Base-by-base conservation (phyloP, 805 yeast genomes). In the Sugiyamaella floridensis region DNA sequence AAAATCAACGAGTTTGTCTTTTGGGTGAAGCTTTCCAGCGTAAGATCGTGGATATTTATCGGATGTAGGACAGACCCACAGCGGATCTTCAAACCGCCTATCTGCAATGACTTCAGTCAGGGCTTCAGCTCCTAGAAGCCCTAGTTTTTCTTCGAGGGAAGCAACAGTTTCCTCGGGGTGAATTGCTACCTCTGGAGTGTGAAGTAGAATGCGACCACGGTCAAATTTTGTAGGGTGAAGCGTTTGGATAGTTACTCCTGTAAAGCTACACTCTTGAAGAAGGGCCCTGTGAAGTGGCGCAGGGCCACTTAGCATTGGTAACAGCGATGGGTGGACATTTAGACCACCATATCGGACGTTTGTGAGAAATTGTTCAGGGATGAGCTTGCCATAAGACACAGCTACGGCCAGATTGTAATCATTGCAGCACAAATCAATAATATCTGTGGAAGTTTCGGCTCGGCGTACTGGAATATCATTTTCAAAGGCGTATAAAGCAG, bases 161-260 rank as follows among this genome's bases (percentile, higher is more conserved):
- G 46, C 53, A 2, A 75, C 67, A 10, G 80, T 78, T 32, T 82
- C 86, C 9, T 65, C 57, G 2, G 63, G 64, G 0, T 49, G 50
- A 1, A 87, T 72, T 0, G 63, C 58, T 0, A 80, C 60, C 22
- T 72, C 72, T 1, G 62, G 63, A 0, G 86, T 75, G 57, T 85
- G 95, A 15, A 73, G 66, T 1, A 93, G 64, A 0, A 92, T 77
- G 1, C 75, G 71, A 1, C 99, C 99, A 34, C 71, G 73, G 60
- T 93, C 99, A 62, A 93, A 93, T 63, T 81, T 77, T 0, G 85
- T 76, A 0, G 97, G 97, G 63, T 93, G 96, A 20, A 93, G 68
- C 0, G 96, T 87, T 66, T 93, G 99, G 0, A 93, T 78, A 0
- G 97, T 80, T 15, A 89, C 95, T 0, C 98, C 99, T 0, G 97